Evolutionary conservation across 257 asterid genomes (phyloP).

Genomic region (Solanum piurae): DNA sequence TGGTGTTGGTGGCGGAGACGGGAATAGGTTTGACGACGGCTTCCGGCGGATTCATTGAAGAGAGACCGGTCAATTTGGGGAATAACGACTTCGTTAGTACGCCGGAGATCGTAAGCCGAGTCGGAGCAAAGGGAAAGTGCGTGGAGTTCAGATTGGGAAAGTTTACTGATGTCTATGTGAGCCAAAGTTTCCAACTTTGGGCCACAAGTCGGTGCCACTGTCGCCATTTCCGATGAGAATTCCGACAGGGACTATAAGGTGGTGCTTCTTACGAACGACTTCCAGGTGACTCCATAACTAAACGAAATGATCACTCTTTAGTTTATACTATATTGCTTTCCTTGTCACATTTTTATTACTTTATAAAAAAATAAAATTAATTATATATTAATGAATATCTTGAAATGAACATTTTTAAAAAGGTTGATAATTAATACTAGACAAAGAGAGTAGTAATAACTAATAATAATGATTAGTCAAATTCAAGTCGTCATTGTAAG

Average conservation of each 20-base stretch:
- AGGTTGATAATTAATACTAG: not conserved
- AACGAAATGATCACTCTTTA: not conserved
- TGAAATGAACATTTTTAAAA: not conserved
- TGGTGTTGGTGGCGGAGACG: slow-evolving; percentile 44
- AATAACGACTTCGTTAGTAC: slow-evolving; percentile 42
- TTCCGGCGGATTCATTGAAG: slow-evolving; percentile 84
- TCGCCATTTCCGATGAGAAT: slow-evolving; percentile 25
- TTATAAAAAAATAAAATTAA: no score
- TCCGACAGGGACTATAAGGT: not conserved
- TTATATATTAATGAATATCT: not conserved
- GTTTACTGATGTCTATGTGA: slow-evolving; percentile 36
- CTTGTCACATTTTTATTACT: not conserved
- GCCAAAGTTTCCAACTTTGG: slow-evolving; percentile 36
- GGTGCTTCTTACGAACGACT: not conserved
- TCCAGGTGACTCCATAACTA: not conserved
- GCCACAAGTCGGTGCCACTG: slow-evolving; percentile 23
- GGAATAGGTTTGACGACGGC: slow-evolving; percentile 83
- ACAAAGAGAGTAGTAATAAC: not conserved
- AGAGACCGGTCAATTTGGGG: slow-evolving; percentile 64
- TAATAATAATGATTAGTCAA: not conserved
- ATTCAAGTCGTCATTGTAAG: not conserved
- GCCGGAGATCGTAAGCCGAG: slow-evolving; percentile 36
- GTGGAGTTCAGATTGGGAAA: slow-evolving; percentile 74
- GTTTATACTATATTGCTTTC: not conserved
- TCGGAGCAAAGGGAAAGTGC: slow-evolving; percentile 60